Conservation (phyloP, 257 asterid genomes). For the Solanum bulbocastanum region DNA sequence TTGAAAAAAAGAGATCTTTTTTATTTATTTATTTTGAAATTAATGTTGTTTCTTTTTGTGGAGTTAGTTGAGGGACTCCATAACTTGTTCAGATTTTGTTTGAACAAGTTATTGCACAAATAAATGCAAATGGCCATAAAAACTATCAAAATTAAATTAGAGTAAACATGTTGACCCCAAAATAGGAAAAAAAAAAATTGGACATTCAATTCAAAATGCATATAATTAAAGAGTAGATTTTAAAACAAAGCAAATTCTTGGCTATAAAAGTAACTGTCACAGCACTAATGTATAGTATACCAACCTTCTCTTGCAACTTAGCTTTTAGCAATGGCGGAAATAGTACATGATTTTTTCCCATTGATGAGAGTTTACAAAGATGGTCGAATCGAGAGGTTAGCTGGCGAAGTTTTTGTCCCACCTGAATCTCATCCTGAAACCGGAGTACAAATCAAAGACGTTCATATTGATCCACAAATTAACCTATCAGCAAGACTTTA, state of each 20-base stretch:
- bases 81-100: background rate
- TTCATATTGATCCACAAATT: slow-evolving; percentile 9
- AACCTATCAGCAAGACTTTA: slow-evolving; percentile 34
- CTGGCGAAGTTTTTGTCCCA: slow-evolving; percentile 1
- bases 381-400: slow-evolving; percentile 30
- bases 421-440: slow-evolving; percentile 32
- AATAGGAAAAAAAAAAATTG: background rate
- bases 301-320: background rate
- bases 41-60: background rate
- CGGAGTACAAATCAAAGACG: slow-evolving; percentile 41
- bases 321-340: slow-evolving; percentile 14
- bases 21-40: background rate
- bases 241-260: background rate
- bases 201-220: too few relatives aligned
- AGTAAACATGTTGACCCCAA: background rate
- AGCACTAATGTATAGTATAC: background rate
- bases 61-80: background rate
- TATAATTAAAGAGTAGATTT: background rate
- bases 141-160: background rate
- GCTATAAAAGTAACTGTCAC: background rate
- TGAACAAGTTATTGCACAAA: too few relatives aligned
- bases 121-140: too few relatives aligned
- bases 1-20: too few relatives aligned
- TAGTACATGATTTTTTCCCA: slow-evolving; percentile 30
- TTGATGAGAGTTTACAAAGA: slow-evolving; percentile 25